These are phyloP conservation scores for Pichia sp. DNA, from an alignment of 1,139 yeast species.

Conservation along the genomic window DNA sequence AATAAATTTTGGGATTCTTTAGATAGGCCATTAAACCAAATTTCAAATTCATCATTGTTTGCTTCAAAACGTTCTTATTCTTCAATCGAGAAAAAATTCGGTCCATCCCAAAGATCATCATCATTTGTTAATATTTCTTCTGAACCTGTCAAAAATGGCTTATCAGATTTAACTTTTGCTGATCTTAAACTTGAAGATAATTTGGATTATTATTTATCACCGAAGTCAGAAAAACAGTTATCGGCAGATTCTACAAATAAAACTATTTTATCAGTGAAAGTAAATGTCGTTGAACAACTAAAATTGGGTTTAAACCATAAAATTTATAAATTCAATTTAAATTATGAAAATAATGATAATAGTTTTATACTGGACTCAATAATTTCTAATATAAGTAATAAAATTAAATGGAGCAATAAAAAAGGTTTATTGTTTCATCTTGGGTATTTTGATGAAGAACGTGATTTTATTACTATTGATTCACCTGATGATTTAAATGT, in stretches of 20 bases:
- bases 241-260: no score
- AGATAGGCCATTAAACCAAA: slow-evolving; percentile 27
- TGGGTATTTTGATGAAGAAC: slow-evolving; percentile 32
- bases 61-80: slow-evolving; percentile 3
- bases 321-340: slow-evolving; percentile 22
- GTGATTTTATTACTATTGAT: slow-evolving; percentile 28
- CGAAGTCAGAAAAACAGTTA: neutral
- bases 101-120: slow-evolving; percentile 4
- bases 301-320: slow-evolving; percentile 20
- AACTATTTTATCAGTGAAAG: slow-evolving; percentile 13
- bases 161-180: slow-evolving; percentile 2
- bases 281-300: slow-evolving; percentile 17
- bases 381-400: neutral
- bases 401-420: slow-evolving; percentile 6
- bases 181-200: slow-evolving; percentile 1
- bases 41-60: neutral
- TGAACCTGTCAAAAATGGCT: neutral
- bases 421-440: slow-evolving; percentile 22
- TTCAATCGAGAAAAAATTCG: neutral
- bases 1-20: slow-evolving; percentile 35
- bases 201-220: neutral
- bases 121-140: slow-evolving; percentile 5
- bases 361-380: neutral
- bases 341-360: neutral
- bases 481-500: slow-evolving; percentile 30